Base-by-base conservation (phyloP, 179 eudicot species). In the Heliamphora pulchella region DNA sequence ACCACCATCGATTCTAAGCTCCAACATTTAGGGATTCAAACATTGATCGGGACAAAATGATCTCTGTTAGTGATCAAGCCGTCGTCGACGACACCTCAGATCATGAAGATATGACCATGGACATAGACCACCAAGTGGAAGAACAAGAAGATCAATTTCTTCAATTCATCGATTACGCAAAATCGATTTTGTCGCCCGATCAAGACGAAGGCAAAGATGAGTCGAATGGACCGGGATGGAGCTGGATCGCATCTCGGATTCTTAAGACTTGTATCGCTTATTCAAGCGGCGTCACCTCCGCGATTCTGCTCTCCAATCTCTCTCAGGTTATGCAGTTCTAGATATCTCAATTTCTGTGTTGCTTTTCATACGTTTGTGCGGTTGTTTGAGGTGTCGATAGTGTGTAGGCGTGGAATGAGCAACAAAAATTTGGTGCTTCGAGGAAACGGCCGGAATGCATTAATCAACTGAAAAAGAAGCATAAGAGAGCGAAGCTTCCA, bases 251-350 rank as follows among this genome's bases (percentile, higher is more conserved):
- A 18, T 86, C 85, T 79, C 92, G 97, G 69, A 87, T 95, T 22
- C 97, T 95, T 73, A 95, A 82, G 75, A 93, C 91, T 8, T 95
- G 97, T 54, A 78, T 85, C 20, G 87, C 98, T 69, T 95, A 93
- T 78, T 95, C 98, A 18, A 91, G 95, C 22, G 98, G 97, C 5
- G 97, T 95, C 71, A 95, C 98, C 67, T 66, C 91, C n/a, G 98
- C 98, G 13, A 95, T 95, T 85, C 89, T 95, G 4, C 94, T 94
- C 57, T 90, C 98, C 43, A 97, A 94, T 57, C 91, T 94, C 78
- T 91, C 92, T 81, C 96, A 90, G 97, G 98, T 89, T 22, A 31
- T 55, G 3, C 54, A 8, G 18, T 48, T 51, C 13, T 13, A 2
- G 22, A 11, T 43, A 71, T 83, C 58, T 48, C 11, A 20, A 58